phyloP scores from a whole-genome alignment of 2,329 filamentous ascomycete species.

The Bipolaris cookei region DNA sequence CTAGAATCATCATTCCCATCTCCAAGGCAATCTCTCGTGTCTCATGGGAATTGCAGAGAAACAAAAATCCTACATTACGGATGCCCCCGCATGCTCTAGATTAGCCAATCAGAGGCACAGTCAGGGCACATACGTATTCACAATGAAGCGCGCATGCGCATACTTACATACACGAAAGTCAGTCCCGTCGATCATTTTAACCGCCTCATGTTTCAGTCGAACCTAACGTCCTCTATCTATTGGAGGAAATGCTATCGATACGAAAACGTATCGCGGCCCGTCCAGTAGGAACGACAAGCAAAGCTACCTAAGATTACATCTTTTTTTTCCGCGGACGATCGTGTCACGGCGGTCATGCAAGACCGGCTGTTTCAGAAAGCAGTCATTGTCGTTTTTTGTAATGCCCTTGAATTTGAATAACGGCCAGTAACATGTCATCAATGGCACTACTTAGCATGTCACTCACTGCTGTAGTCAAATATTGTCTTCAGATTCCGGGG shows the following conservation, averaged over 20 bases:
- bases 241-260: constrained; percentile 21
- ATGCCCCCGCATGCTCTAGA: background rate
- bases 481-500: too few species aligned
- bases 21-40: constrained; percentile 1
- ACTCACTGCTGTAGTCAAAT: too few species aligned
- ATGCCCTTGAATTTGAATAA: too few species aligned
- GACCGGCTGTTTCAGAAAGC: background rate
- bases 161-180: constrained; percentile 19
- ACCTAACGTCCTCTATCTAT: constrained; percentile 24
- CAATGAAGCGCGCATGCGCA: constrained; percentile 21
- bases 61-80: constrained; percentile 7
- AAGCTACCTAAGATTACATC: too few species aligned
- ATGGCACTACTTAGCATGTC: too few species aligned
- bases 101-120: constrained; percentile 19
- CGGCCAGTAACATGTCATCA: too few species aligned
- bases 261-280: constrained; percentile 24
- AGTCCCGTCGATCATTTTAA: constrained; percentile 9
- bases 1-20: background rate
- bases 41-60: constrained; percentile 9
- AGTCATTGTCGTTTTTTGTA: too few species aligned
- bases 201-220: constrained; percentile 30
- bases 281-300: background rate
- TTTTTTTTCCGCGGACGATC: too few species aligned
- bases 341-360: background rate
- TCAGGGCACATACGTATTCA: constrained; percentile 16